Percentiles rank a stretch among this genome's conserved stretches.
These are phyloP conservation scores for Miamiensis avidus DNA, from an alignment of 169 alveolate species.

Conservation along the genomic window DNA sequence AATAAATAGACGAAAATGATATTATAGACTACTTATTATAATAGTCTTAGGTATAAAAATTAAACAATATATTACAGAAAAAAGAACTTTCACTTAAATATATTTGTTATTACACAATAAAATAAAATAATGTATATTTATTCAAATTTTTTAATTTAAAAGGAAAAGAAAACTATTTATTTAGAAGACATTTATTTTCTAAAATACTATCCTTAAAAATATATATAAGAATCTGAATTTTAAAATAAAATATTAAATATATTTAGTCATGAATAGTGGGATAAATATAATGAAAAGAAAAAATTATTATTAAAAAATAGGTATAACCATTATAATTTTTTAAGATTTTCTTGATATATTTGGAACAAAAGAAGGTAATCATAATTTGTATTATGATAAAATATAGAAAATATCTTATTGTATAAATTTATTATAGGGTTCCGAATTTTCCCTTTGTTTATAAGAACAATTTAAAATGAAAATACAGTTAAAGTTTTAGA, in stretches of 20 bases:
- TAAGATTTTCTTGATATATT: neutral
- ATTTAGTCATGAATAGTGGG: slow-evolving; percentile 20
- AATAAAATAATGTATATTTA: neutral
- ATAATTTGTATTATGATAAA: too few relatives aligned
- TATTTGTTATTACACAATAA: too few relatives aligned
- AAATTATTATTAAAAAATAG: too few relatives aligned
- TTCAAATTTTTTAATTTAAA: neutral
- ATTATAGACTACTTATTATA: slow-evolving; percentile 5
- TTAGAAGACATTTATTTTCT: slow-evolving; percentile 34
- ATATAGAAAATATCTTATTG: too few relatives aligned
- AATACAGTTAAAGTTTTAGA: neutral
- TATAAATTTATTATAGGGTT: neutral
- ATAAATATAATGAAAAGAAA: neutral
- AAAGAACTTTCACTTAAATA: neutral
- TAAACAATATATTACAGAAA: neutral
- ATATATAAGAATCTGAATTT: neutral
- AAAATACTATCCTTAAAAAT: slow-evolving; percentile 11
- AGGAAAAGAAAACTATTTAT: slow-evolving; percentile 3
- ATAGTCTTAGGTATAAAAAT: neutral
- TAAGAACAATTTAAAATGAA: neutral
- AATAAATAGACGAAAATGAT: slow-evolving; percentile 17
- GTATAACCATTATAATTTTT: neutral
- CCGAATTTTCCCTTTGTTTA: neutral
- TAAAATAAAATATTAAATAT: slow-evolving; percentile 12
- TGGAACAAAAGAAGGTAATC: too few relatives aligned